phyloP scores from a whole-genome alignment of 2,329 filamentous ascomycete genomes.

The Cryphonectria nitschkei region DNA sequence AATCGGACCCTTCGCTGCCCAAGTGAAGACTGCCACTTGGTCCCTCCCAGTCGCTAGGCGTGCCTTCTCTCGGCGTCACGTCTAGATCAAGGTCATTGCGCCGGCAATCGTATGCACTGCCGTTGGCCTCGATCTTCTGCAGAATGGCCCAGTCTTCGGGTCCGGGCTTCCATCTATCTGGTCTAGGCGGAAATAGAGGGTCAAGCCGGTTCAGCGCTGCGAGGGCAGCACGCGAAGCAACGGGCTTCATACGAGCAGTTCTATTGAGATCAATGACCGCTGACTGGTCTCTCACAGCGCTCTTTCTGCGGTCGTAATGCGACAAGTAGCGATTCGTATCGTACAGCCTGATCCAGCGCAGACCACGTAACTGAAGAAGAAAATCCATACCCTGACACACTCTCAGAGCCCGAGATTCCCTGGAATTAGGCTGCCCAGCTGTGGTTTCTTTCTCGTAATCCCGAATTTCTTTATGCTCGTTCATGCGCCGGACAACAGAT shows the following conservation, averaged over 20 bases:
- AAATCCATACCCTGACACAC: conserved; percentile 8
- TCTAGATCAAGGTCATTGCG: conserved; percentile 11
- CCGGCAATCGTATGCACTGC: not conserved
- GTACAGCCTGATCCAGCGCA: conserved; percentile 8
- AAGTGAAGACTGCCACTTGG: not conserved
- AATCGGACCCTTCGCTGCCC: not conserved
- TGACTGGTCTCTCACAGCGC: conserved; percentile 1
- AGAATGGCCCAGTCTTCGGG: not conserved
- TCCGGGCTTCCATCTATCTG: not conserved
- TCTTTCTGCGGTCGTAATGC: not conserved
- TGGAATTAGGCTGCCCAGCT: conserved; percentile 13
- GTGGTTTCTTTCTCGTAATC: not conserved
- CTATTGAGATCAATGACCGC: conserved; percentile 10
- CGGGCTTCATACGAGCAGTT: not conserved
- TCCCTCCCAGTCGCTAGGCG: not conserved
- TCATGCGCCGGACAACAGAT: not conserved
- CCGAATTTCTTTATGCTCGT: not conserved
- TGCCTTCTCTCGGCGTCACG: not conserved
- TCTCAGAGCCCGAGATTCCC: conserved; percentile 11
- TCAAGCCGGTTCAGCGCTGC: not conserved
- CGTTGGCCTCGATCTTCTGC: not conserved
- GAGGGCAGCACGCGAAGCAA: not conserved
- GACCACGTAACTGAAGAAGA: not conserved
- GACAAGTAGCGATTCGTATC: not conserved
- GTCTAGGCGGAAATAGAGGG: not conserved